Percentiles rank a stretch among this genome's conserved stretches.
These are phyloP conservation scores for Paramecium bursaria DNA, from an alignment of 73 alveolate species.

Conservation along the genomic window DNA sequence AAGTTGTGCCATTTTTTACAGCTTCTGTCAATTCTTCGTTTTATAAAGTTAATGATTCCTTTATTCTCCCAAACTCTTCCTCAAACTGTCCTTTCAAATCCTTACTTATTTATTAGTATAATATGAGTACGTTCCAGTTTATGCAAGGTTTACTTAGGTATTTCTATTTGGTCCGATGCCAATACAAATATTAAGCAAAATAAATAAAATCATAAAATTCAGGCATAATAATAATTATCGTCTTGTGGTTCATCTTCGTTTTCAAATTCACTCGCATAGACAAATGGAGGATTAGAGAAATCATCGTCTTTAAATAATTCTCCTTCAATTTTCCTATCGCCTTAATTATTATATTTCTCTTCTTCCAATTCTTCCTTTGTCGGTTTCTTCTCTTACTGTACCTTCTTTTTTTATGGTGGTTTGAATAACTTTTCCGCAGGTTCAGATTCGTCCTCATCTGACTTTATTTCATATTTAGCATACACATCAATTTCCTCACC, in stretches of 20 bases:
- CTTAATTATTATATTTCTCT: conserved; percentile 19
- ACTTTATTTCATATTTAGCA: not conserved
- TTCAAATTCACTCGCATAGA: not conserved
- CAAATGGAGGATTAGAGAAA: not conserved
- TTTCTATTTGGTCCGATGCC: conserved; percentile 12
- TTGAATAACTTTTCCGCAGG: not conserved
- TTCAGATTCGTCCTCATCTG: not conserved
- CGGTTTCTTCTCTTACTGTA: not conserved
- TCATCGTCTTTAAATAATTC: not conserved
- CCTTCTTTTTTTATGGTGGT: no score
- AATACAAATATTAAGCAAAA: not conserved
- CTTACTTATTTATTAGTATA: conserved; percentile 22
- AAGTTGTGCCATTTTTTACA: not conserved
- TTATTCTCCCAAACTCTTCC: conserved; percentile 14
- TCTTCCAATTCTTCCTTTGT: not conserved
- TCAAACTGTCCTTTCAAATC: conserved; percentile 14
- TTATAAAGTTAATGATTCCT: conserved; percentile 19
- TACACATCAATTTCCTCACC: not conserved
- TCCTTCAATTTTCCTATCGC: conserved; percentile 27
- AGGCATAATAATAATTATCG: not conserved
- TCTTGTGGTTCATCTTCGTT: not conserved
- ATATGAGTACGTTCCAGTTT: conserved; percentile 5
- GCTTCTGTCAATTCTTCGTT: not conserved
- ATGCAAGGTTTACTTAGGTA: not conserved
- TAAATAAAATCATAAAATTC: conserved; percentile 3